Percentiles rank a stretch among this genome's conserved stretches.
Evolutionary conservation across 495 filamentous ascomycete genomes (phyloP).

Genomic region (Clavariopsis aquatica): DNA sequence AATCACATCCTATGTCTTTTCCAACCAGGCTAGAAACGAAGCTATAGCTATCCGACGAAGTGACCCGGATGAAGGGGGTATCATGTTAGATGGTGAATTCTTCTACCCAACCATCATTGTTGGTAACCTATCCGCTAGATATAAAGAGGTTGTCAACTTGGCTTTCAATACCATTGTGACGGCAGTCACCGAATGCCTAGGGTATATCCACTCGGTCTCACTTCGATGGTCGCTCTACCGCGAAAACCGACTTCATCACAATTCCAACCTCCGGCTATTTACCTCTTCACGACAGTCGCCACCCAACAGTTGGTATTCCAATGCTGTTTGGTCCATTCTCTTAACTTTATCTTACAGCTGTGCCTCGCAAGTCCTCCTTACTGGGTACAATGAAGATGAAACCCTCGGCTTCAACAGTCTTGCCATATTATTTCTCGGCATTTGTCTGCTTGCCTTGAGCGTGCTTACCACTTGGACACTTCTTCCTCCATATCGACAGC

Average conservation of each 20-base stretch:
- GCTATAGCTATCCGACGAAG: not conserved
- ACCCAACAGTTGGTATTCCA: conserved; percentile 42
- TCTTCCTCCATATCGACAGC: conserved; percentile 31
- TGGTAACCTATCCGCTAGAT: not conserved
- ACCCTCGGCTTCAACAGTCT: conserved; percentile 40
- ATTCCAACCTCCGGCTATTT: conserved; percentile 50
- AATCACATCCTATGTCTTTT: not conserved
- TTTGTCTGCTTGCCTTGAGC: conserved; percentile 45
- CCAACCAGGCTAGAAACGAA: not conserved
- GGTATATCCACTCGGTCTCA: conserved; percentile 47
- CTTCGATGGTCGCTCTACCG: conserved; percentile 50
- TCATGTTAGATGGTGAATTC: not conserved
- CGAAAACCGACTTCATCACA: conserved; percentile 48
- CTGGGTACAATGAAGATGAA: not conserved
- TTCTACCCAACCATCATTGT: conserved; percentile 2
- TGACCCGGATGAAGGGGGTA: not conserved
- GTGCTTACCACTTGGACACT: conserved; percentile 46
- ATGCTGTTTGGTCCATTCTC: conserved; percentile 36
- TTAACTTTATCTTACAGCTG: conserved; percentile 42
- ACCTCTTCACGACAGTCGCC: conserved; percentile 31
- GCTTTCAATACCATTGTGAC: conserved; percentile 43
- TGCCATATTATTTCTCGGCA: conserved; percentile 46
- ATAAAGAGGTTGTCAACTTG: not conserved
- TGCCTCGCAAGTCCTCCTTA: conserved; percentile 43
- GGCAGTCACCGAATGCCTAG: conserved; percentile 46